Base-by-base conservation (phyloP, 352 stramenopile species). In the Phytophthora foliorum region DNA sequence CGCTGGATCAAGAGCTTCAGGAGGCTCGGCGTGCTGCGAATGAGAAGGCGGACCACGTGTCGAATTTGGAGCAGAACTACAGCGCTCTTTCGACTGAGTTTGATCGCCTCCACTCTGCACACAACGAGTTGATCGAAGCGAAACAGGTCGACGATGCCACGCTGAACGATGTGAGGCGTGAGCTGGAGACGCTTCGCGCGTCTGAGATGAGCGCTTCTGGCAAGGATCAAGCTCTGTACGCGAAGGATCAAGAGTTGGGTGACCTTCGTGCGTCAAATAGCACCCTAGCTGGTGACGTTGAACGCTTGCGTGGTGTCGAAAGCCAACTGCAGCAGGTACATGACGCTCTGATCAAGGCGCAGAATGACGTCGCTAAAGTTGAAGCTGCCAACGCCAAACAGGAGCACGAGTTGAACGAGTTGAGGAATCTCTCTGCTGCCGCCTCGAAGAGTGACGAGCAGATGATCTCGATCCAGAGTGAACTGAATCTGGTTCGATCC, bases 1-100 rank as follows among this genome's bases (percentile, higher is more conserved):
- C 65, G 22, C 58, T 87, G 9, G 71, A 88, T 24, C 72, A 75
- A 50, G 68, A 86, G 58, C 60, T 90, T 17, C 61, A 84, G 41
- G 69, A 82, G n/a, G 54, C 77, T 29, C 68, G 53, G 10, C 71
- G 73, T 41, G 63, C 61, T 55, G 49, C 58, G 16, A 72, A 80
- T 42, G 73, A 78, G 14, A 72, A 76, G 44, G 56, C 67, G 16
- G 73, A 81, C 32, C 48, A 75, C 27, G 57, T 78, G 45, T 73
- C 66, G 14, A 75, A 81, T 48, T 44, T 84, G 10, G 75, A 81
- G 42, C 67, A 80, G 2, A 85, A 81, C 39, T 74, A 82, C 34
- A 67, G 49, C n/a, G 74, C 70, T n/a, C 66, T 81, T 31, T 79
- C 66, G 2, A 75, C 57, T 39, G 76, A 84, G 55, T 80, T 77